Percentiles rank a stretch among this genome's conserved stretches.
Evolutionary conservation across 441 rosid species (phyloP).

Genomic region (Metrosideros polymorpha): DNA sequence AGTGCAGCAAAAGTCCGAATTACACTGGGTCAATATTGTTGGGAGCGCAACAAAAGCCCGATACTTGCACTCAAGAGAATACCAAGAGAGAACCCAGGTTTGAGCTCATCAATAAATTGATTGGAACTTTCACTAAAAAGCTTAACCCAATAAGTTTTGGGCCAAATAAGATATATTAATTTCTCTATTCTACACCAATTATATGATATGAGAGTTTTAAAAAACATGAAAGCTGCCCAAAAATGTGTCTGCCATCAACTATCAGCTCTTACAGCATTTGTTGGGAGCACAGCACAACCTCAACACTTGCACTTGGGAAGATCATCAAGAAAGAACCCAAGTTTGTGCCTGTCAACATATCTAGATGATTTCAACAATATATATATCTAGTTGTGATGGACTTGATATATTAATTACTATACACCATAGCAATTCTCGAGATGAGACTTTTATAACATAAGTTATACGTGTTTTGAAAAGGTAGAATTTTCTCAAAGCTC

Average conservation of each 20-base stretch:
- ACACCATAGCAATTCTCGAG: not conserved
- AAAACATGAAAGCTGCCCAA: not conserved
- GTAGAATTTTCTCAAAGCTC: not conserved
- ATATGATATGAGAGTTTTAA: not conserved
- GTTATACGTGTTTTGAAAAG: not conserved
- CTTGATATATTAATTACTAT: not conserved
- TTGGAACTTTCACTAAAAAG: not conserved
- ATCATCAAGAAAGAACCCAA: not conserved
- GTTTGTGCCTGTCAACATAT: not conserved
- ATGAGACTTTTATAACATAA: not conserved
- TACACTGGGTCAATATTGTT: not conserved
- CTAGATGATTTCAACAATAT: no score
- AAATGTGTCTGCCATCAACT: not conserved
- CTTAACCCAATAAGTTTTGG: not conserved
- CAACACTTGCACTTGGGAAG: fast-evolving
- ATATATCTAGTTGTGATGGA: not conserved
- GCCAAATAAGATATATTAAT: not conserved
- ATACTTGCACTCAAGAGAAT: not conserved
- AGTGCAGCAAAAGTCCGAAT: not conserved
- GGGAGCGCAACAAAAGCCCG: not conserved
- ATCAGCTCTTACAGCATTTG: not conserved
- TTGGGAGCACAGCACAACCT: not conserved
- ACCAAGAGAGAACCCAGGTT: not conserved
- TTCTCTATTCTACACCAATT: not conserved
- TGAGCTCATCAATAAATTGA: not conserved